Evolutionary conservation across 1,284 basidiomycete genomes (phyloP).

Genomic region (Mycosarcoma maydis): DNA sequence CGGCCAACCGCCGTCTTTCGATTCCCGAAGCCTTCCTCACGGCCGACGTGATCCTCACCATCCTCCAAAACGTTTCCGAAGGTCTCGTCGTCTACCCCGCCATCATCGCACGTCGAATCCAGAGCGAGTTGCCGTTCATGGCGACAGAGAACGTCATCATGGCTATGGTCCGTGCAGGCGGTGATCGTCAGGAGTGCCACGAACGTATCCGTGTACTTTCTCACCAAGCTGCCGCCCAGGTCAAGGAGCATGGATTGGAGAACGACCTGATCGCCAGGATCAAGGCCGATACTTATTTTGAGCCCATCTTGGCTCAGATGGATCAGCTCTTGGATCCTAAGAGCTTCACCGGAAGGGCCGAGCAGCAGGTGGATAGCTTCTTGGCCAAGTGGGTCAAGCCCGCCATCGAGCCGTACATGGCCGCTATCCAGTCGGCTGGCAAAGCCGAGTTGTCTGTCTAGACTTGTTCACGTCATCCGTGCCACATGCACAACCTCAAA

Average conservation of each 20-base stretch:
- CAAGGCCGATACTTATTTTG: constrained; percentile 75
- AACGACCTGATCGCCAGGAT: constrained; percentile 96
- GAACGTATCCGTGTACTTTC: constrained; percentile 96
- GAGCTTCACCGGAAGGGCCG: constrained; percentile 57
- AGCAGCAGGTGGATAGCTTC: constrained; percentile 71
- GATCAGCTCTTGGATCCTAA: constrained; percentile 65
- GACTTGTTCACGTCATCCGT: no score
- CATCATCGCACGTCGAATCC: constrained; percentile 89
- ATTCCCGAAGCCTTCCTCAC: constrained; percentile 97
- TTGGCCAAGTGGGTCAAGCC: constrained; percentile 87
- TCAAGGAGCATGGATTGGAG: constrained; percentile 92
- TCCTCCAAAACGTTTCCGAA: constrained; percentile 95
- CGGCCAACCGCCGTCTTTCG: constrained; percentile 93
- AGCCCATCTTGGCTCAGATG: constrained; percentile 70
- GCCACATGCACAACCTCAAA: no score
- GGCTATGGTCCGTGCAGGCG: constrained; percentile 93
- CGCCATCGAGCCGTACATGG: constrained; percentile 76
- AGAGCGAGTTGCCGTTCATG: constrained; percentile 98
- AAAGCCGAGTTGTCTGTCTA: constrained; percentile 70
- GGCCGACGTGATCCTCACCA: constrained; percentile 93
- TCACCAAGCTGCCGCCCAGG: constrained; percentile 91
- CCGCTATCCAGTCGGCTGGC: constrained; percentile 74
- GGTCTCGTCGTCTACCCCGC: constrained; percentile 97
- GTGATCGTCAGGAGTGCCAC: constrained; percentile 95
- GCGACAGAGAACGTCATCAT: constrained; percentile 95